Evolutionary conservation across 441 rosid genomes (phyloP).

Genomic region (Aleurites moluccanus): DNA sequence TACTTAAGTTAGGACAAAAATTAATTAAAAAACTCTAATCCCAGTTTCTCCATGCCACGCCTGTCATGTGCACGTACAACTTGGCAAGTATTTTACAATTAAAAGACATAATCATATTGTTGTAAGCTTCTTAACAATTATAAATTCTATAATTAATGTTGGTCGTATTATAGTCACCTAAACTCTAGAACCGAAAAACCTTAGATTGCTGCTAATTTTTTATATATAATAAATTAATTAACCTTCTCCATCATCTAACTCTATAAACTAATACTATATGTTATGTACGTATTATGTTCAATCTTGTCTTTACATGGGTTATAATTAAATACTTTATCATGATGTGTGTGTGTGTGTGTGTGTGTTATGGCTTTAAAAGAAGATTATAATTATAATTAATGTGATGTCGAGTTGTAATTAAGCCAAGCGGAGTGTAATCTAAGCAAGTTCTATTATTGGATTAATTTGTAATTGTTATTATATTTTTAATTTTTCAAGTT

Average conservation of each 20-base stretch:
- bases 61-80: not conserved
- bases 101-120: constrained; percentile 7
- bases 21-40: too few species aligned
- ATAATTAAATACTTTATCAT: constrained; percentile 1
- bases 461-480: not conserved
- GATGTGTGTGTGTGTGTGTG: not conserved
- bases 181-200: constrained; percentile 5
- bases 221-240: not conserved
- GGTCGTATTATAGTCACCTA: constrained; percentile 3
- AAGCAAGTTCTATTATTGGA: constrained; percentile 17
- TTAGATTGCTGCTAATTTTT: not conserved
- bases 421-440: constrained; percentile 20
- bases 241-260: not conserved
- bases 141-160: not conserved
- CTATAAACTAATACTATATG: constrained; percentile 12
- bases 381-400: not conserved
- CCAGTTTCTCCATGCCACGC: not conserved
- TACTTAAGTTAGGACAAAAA: not conserved
- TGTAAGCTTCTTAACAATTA: constrained; percentile 1
- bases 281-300: constrained; percentile 21
- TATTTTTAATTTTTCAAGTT: not conserved
- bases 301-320: constrained; percentile 6
- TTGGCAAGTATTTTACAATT: not conserved
- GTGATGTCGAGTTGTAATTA: constrained; percentile 2
- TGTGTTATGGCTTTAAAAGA: not conserved